A percentile compares a stretch with the other conserved stretches of the same genome.
These are phyloP conservation scores for Verticillium albo-atrum DNA, from an alignment of 2,329 filamentous ascomycete species.

Conservation along the genomic window DNA sequence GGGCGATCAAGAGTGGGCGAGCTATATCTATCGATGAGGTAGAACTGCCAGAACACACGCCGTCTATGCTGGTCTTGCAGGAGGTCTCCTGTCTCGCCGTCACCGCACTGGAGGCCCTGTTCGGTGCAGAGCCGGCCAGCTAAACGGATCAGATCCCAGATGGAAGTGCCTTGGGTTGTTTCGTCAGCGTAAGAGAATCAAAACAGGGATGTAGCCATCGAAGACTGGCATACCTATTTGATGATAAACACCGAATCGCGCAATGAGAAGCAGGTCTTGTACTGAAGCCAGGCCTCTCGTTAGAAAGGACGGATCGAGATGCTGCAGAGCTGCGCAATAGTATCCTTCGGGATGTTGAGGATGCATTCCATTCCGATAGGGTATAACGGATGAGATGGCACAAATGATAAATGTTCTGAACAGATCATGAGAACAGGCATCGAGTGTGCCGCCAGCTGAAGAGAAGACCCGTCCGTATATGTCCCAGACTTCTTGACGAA, in stretches of 20 bases:
- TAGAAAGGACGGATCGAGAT: conserved; percentile 23
- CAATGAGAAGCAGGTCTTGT: conserved; percentile 33
- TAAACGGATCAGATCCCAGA: conserved; percentile 35
- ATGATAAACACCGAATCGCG: conserved; percentile 36
- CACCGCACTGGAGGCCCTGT: conserved; percentile 24
- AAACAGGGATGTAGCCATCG: neutral
- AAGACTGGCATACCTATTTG: conserved; percentile 24
- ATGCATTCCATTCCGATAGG: conserved; percentile 23
- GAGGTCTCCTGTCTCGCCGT: conserved; percentile 5
- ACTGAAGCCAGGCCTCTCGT: conserved; percentile 27
- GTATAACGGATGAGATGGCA: conserved; percentile 28
- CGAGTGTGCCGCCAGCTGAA: neutral
- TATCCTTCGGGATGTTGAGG: conserved; percentile 33
- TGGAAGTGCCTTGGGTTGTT: conserved; percentile 20
- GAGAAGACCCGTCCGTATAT: conserved; percentile 16
- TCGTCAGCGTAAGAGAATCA: neutral
- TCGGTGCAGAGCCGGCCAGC: conserved; percentile 35
- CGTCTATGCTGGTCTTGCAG: conserved; percentile 30
- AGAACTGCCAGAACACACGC: conserved; percentile 39
- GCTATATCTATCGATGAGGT: conserved; percentile 39
- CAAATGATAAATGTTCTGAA: conserved; percentile 32
- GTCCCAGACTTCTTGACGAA: conserved; percentile 16
- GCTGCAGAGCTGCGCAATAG: conserved; percentile 29
- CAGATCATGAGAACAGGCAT: conserved; percentile 18
- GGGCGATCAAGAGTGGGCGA: conserved; percentile 35